Evolutionary conservation across 345 rosid genomes (phyloP), one percentile per base, ranked within the genome.

Genomic region (Salix udensis): DNA sequence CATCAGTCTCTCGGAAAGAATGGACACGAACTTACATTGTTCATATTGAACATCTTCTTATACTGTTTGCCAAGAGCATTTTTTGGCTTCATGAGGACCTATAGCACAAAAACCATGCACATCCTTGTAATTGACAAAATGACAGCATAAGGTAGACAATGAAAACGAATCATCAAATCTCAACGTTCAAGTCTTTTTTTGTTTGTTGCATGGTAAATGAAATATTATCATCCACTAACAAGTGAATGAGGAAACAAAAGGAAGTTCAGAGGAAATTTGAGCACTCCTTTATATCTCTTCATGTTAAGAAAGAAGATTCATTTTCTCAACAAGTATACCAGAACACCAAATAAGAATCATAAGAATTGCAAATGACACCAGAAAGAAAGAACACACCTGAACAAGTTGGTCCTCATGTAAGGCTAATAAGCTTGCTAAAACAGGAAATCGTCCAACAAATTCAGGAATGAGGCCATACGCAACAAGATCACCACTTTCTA

Each of bases 51-150:
- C 82, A 96, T 87, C 81, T 93, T 93, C 91, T 86, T 96, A 84
- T 88, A 96, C 79, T 93, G 97, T 84, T 95, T 96, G 72, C 93
- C 94, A 52, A 96, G 92, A 65, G 99, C 93, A 87, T 93, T 93
- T 79, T 89, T 91, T 31, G 98, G 98, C 82, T 91, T 91, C 67
- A 85, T 87, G 70, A 93, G 96, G 72, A 93, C 97, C 98, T 93
- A 85, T 64, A 12, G 61, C 18, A 73, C 77, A 68, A 76, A 42
- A 78, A 44, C 67, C 39, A 30, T 24, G 67, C 73, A 26, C 4
- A 28, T 65, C 14, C 42, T 39, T 42, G 34, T 14, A 11, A 50
- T 48, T 19, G 34, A 15, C 37, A 60, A 15, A 72, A 36, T 23
- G 36, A 24, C 24, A 60, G 5, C 23, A n/a, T 53, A 15, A 12